Base-by-base conservation (phyloP, 176 grass and related monocot species). In the Melocanna baccifera region DNA sequence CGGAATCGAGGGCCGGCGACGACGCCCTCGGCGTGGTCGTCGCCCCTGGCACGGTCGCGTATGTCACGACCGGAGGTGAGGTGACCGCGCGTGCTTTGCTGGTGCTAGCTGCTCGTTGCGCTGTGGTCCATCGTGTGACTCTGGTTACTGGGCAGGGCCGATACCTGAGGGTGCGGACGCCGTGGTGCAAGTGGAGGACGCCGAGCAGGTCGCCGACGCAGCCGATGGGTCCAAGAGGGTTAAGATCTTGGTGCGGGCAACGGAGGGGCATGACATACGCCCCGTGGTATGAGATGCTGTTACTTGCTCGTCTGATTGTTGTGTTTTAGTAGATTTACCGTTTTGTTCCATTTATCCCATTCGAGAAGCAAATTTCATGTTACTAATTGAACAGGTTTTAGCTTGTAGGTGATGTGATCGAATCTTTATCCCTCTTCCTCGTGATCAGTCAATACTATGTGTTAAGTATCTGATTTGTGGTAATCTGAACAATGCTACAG, bases 171-270 rank as follows among this genome's bases (percentile, higher is more conserved):
- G 96, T 8, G 91, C 93, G 2, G 93, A 98, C 40, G 86, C 93
- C 28, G 86, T 98, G 66, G 89, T 98, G 80, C 96, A 95, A 83
- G 93, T 95, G 87, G 96, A 98, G 91, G 86, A 98, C 75, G 95
- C 93, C 7, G 80, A 95, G 83, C 30, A 90, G 89, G 2, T 89
- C 25, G 30, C 77, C 9, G 9, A 20, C 40, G 79, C 1, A 7
- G 56, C 51, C 8, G 83, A 89, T 87, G 93, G 73, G 36, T 34
- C 76, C 39, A 98, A 87, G 83, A 88, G 83, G 62, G 96, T 98
- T 50, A 89, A 62, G 78, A 95, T 98, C 82, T 92, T 90, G 68
- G 67, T 12, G 22, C 65, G 50, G 81, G 80, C 91, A 13, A 19
- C 77, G 1, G 7, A 80, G 69, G 93, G 93, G 6, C 86, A 85